phyloP scores from a whole-genome alignment of 352 stramenopile species.

The Elongisporangium senticosum region DNA sequence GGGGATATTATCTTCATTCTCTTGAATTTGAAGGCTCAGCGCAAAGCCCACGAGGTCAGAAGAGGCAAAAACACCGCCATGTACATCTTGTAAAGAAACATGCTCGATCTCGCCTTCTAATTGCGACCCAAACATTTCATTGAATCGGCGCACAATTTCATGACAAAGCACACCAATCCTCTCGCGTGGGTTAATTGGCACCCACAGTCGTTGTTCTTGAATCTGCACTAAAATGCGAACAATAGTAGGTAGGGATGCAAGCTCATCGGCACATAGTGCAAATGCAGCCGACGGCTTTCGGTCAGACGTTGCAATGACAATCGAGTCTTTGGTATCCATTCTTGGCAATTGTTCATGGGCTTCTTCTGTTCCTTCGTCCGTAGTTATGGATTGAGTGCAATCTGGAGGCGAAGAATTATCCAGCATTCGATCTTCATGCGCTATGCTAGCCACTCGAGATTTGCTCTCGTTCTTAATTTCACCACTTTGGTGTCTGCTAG shows the following conservation, averaged over 20 bases:
- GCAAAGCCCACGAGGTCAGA: slow-evolving; percentile 41
- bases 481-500: neutral
- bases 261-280: slow-evolving; percentile 1
- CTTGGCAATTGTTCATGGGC: neutral
- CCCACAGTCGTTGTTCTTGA: slow-evolving; percentile 37
- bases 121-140: slow-evolving; percentile 39
- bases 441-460: neutral
- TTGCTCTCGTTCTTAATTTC: neutral
- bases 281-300: neutral
- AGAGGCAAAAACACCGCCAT: slow-evolving; percentile 42
- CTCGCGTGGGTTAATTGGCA: slow-evolving; percentile 50
- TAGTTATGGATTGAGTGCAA: too few species aligned
- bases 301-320: neutral
- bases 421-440: neutral
- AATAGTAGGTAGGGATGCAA: slow-evolving; percentile 22
- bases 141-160: slow-evolving; percentile 56
- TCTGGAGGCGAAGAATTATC: neutral
- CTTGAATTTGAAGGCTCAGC: slow-evolving; percentile 1
- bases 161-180: slow-evolving; percentile 34
- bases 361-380: neutral
- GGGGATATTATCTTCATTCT: neutral
- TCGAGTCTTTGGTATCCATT: neutral
- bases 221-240: slow-evolving; percentile 55
- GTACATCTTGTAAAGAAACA: slow-evolving; percentile 49
- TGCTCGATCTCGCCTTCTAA: slow-evolving; percentile 16